phyloP scores from a whole-genome alignment of 2,329 filamentous ascomycete genomes.

The Penicillium sp. region DNA sequence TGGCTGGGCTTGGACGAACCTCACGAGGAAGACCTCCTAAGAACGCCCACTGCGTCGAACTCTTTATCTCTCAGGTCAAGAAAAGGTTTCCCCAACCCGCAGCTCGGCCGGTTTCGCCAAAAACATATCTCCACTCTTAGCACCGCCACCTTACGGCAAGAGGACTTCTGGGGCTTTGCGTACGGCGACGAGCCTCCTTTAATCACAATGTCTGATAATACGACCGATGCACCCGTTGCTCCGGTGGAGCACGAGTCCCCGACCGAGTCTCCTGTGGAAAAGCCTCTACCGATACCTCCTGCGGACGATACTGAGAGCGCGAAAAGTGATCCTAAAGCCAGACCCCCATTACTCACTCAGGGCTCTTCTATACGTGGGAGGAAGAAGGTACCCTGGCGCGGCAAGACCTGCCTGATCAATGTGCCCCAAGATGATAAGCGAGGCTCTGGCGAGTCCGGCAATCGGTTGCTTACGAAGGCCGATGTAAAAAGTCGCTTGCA shows the following conservation, averaged over 20 bases:
- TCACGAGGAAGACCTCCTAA: slow-evolving; percentile 35
- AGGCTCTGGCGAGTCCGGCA: slow-evolving; percentile 45
- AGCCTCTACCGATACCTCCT: slow-evolving; percentile 38
- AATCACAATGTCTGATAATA: slow-evolving; percentile 32
- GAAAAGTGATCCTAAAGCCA: slow-evolving; percentile 8
- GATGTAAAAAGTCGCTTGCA: slow-evolving; percentile 39
- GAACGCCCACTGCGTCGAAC: slow-evolving; percentile 37
- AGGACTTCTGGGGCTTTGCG: slow-evolving; percentile 44
- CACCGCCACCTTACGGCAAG: slow-evolving; percentile 41
- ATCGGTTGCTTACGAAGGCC: slow-evolving; percentile 34
- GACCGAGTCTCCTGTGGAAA: slow-evolving; percentile 30
- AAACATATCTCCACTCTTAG: slow-evolving; percentile 36
- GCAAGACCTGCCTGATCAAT: slow-evolving; percentile 68
- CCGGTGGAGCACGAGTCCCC: slow-evolving; percentile 17
- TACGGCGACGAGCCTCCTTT: slow-evolving; percentile 37
- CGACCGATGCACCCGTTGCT: slow-evolving; percentile 15
- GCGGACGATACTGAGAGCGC: slow-evolving; percentile 16
- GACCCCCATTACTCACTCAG: slow-evolving; percentile 16
- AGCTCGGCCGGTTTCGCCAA: slow-evolving; percentile 22
- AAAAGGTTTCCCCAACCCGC: slow-evolving; percentile 14
- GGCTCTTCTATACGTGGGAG: slow-evolving; percentile 42
- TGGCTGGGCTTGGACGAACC: slow-evolving; percentile 40
- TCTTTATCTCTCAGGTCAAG: slow-evolving; percentile 29
- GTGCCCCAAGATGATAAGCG: slow-evolving; percentile 65
- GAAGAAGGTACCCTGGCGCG: slow-evolving; percentile 71